A percentile compares a stretch with the other conserved stretches of the same genome.
Conservation (phyloP, 768 basidiomycete genomes). For the Exsudoporus frostii region DNA sequence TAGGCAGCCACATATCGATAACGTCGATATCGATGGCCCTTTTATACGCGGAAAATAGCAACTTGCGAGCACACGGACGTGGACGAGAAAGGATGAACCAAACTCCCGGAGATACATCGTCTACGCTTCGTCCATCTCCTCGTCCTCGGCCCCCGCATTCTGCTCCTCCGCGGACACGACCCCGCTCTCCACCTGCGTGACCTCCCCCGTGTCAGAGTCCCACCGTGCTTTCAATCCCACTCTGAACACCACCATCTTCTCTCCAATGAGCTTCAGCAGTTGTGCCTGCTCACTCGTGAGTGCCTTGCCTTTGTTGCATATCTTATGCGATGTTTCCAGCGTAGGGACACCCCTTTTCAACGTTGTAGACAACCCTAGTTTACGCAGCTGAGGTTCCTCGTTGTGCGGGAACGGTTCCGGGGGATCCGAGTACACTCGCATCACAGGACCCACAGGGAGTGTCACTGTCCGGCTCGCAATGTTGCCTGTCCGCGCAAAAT, state of each 20-base stretch:
- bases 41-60: slow-evolving; percentile 1
- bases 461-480: slow-evolving; percentile 67
- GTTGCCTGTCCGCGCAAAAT: slow-evolving; percentile 91
- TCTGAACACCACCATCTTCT: slow-evolving; percentile 83
- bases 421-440: slow-evolving; percentile 75
- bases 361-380: slow-evolving; percentile 81
- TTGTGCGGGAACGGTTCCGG: slow-evolving; percentile 93
- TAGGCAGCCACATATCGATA: slow-evolving; percentile 43
- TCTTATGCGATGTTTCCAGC: slow-evolving; percentile 69
- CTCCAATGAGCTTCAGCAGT: slow-evolving; percentile 85
- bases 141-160: slow-evolving; percentile 36
- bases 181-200: slow-evolving; percentile 53
- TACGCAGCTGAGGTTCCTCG: slow-evolving; percentile 94
- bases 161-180: slow-evolving; percentile 36
- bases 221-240: slow-evolving; percentile 70
- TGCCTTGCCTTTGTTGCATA: slow-evolving; percentile 80
- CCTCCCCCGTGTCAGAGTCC: slow-evolving; percentile 65
- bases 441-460: slow-evolving; percentile 81
- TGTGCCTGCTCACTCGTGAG: slow-evolving; percentile 88
- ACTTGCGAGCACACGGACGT: background rate
- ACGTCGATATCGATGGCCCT: slow-evolving; percentile 3
- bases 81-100: background rate
- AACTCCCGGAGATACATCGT: background rate
- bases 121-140: slow-evolving; percentile 52
- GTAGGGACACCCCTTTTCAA: slow-evolving; percentile 89